phyloP scores from a whole-genome alignment of 202 grass and related monocot species.

The Brachypodium distachyon region DNA sequence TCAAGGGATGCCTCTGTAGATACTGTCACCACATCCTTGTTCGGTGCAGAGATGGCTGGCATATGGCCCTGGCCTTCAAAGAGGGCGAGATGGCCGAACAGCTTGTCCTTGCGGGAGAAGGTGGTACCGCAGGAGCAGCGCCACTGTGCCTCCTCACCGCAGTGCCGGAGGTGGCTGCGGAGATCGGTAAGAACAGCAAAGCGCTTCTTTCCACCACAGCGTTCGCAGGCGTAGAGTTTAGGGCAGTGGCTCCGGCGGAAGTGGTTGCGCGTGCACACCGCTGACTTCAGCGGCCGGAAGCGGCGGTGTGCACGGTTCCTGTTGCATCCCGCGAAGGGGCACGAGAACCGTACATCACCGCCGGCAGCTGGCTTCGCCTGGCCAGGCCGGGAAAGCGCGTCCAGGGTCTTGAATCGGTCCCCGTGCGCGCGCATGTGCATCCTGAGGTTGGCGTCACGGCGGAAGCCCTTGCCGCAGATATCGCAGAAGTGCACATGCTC shows the following conservation, averaged over 20 bases:
- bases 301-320: conserved; percentile 69
- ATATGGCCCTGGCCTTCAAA: conserved; percentile 96
- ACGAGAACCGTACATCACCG: conserved; percentile 68
- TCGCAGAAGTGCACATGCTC: conserved; percentile 92
- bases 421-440: conserved; percentile 99
- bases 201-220: conserved; percentile 78
- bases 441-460: conserved; percentile 94
- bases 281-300: conserved; percentile 90
- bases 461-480: conserved; percentile 95
- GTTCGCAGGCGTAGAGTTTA: conserved; percentile 75
- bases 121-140: conserved; percentile 94
- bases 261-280: conserved; percentile 83
- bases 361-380: conserved; percentile 21
- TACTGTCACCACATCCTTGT: conserved; percentile 29
- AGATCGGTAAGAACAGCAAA: conserved; percentile 88
- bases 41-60: conserved; percentile 34
- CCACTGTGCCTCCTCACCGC: conserved; percentile 74
- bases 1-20: conserved; percentile 2
- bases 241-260: conserved; percentile 97
- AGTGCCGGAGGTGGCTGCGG: conserved; percentile 84
- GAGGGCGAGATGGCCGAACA: conserved; percentile 82
- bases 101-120: conserved; percentile 98
- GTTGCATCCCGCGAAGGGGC: conserved; percentile 76
- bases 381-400: conserved; percentile 72
- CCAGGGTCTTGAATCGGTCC: conserved; percentile 91